Evolutionary conservation across 2,329 filamentous ascomycete genomes (phyloP).

Genomic region (Colletotrichum neosansevieriae): DNA sequence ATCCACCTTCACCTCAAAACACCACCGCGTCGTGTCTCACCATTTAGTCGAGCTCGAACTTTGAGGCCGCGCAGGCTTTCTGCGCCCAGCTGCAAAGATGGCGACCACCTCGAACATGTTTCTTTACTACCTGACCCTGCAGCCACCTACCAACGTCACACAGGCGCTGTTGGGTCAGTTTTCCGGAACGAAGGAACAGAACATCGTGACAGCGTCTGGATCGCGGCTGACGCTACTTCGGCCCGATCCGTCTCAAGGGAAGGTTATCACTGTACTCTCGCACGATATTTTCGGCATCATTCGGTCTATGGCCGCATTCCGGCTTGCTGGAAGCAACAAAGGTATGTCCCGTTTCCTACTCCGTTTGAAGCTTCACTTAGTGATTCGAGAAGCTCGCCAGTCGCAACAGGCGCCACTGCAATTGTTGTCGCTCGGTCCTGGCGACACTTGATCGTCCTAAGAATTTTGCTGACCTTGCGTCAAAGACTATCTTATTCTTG

Average conservation of each 20-base stretch:
- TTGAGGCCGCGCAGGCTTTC: constrained; percentile 63
- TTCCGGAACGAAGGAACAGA: constrained; percentile 95
- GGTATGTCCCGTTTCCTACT: constrained; percentile 72
- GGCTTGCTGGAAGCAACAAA: constrained; percentile 93
- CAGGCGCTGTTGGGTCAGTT: constrained; percentile 96
- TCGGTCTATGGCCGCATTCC: constrained; percentile 86
- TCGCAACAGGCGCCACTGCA: constrained; percentile 25
- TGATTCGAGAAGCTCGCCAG: constrained; percentile 59
- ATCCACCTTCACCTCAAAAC: constrained; percentile 30
- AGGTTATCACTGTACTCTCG: constrained; percentile 86
- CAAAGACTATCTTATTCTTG: constrained; percentile 94
- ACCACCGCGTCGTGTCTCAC: constrained; percentile 34
- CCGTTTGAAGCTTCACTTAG: constrained; percentile 72
- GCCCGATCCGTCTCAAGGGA: constrained; percentile 86
- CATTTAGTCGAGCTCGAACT: constrained; percentile 39
- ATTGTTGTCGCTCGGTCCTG: constrained; percentile 16
- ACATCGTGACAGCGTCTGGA: constrained; percentile 93
- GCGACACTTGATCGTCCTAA: constrained; percentile 30
- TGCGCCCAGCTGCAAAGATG: constrained; percentile 73
- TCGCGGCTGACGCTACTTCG: constrained; percentile 90
- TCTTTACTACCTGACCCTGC: constrained; percentile 96
- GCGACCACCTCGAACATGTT: constrained; percentile 99
- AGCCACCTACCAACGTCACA: constrained; percentile 88
- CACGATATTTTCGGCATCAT: constrained; percentile 98
- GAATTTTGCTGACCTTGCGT: constrained; percentile 40